A percentile compares a stretch with the other conserved stretches of the same genome.
Evolutionary conservation across 192 early-diverging fungal species (phyloP).

Genomic region (Geranomyces variabilis): DNA sequence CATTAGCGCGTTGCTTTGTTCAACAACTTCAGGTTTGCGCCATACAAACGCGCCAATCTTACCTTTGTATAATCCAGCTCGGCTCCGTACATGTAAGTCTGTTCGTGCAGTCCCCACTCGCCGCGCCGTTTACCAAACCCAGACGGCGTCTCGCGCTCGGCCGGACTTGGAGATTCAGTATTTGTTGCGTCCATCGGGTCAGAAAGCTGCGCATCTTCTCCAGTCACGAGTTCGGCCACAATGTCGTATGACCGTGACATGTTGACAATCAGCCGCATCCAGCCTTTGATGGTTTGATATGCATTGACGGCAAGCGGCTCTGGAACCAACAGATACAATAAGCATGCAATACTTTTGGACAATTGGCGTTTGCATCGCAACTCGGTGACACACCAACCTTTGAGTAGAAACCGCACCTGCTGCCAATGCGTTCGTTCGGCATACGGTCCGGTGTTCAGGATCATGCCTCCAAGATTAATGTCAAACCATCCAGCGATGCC

Average conservation of each 20-base stretch:
- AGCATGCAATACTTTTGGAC: not conserved
- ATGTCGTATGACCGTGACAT: slow-evolving; percentile 91
- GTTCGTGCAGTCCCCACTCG: slow-evolving; percentile 90
- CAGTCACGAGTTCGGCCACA: slow-evolving; percentile 69
- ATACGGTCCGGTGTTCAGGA: slow-evolving; percentile 85
- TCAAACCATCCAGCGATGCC: slow-evolving; percentile 99
- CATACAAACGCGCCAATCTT: no score
- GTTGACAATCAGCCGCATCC: slow-evolving; percentile 86
- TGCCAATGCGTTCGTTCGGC: slow-evolving; percentile 97
- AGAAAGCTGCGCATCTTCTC: slow-evolving; percentile 48
- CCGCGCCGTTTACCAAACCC: slow-evolving; percentile 56
- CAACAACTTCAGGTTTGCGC: no score
- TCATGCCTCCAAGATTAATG: slow-evolving; percentile 73
- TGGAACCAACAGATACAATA: slow-evolving; percentile 6
- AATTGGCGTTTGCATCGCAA: not conserved
- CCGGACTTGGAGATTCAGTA: slow-evolving; percentile 25
- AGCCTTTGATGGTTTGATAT: slow-evolving; percentile 80
- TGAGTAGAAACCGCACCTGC: slow-evolving; percentile 90
- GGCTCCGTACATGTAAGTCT: slow-evolving; percentile 53
- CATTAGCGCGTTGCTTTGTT: no score
- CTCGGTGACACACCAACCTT: slow-evolving; percentile 38
- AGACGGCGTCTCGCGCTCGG: slow-evolving; percentile 39
- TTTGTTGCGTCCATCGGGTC: slow-evolving; percentile 41
- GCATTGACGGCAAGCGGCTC: slow-evolving; percentile 96
- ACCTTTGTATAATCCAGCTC: slow-evolving; percentile 37